Base-by-base conservation (phyloP, 805 yeast species). In the Kuraishia hungarica region DNA sequence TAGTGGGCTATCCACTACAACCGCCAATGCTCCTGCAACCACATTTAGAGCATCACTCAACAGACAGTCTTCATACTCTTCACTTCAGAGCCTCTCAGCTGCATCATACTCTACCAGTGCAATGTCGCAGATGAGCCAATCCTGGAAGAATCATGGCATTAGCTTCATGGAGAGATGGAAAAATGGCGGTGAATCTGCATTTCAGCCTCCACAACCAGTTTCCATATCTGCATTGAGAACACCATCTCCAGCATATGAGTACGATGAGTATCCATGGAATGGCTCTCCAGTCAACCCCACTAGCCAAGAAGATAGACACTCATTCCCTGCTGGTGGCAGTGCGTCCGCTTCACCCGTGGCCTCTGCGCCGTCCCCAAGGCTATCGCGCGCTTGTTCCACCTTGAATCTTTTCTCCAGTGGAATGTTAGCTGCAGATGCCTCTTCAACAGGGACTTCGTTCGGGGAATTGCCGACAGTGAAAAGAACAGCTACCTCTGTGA, bases 121-220 rank as follows among this genome's bases (percentile, higher is more conserved):
- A 0, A 61, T 72, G 67, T 72, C 77, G 6, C 72, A 72, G 52
- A 64, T 72, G 21, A 72, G 78, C 3, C 72, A 77, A 13, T 74
- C 78, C 2, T 65, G 75, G 54, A 72, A 67, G 54, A 72, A 73
- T 54, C 56, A 74, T 24, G 77, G 79, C 0, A 70, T 75, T 23
- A 71, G 77, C 52, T 74, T 76, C 56, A 60, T 76, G 59, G 81
- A 76, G 10, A 74, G 72, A 59, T 76, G 81, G 80, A 69, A 68
- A 55, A 66, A 64, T 54, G 68, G 75, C 1, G 64, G 71, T 22
- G 50, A 35, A 29, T 24, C 52, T 22, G 43, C 28, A 51, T 59
- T 20, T 19, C 56, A 2, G 24, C 24, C 24, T 49, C 56, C 20
- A 26, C 57, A 20, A 20, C 21, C 43, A 53, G 48, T 19, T 6